These are phyloP conservation scores for Gigaspora rosea DNA, from an alignment of 192 early-diverging fungal genomes.

Conservation along the genomic window DNA sequence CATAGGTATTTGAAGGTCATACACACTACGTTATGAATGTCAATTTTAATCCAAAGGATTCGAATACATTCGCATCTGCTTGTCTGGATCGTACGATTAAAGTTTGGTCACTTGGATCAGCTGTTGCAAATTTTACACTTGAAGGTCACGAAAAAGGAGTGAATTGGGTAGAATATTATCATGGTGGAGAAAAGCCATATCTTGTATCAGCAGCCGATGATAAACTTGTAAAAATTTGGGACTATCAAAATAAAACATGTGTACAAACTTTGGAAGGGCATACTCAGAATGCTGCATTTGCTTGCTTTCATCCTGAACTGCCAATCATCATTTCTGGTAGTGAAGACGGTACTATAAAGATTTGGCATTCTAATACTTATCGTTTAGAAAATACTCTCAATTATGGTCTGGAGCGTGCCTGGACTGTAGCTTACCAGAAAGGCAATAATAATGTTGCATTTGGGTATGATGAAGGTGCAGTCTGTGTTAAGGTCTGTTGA, in stretches of 20 bases:
- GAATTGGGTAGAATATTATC: slow-evolving; percentile 98
- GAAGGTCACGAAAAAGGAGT: slow-evolving; percentile 98
- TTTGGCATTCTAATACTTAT: slow-evolving; percentile 99
- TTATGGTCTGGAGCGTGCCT: slow-evolving; percentile 97
- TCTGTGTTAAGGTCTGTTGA: slow-evolving; percentile 75
- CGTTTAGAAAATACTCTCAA: slow-evolving; percentile 95
- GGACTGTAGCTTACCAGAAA: slow-evolving; percentile 85
- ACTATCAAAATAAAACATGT: slow-evolving; percentile 99
- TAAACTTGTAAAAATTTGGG: slow-evolving; percentile 93
- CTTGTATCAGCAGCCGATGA: slow-evolving; percentile 95
- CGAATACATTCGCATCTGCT: slow-evolving; percentile 98
- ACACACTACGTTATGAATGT: slow-evolving; percentile 97
- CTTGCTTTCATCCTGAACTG: slow-evolving; percentile 91
- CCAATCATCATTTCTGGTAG: slow-evolving; percentile 95
- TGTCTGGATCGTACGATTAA: slow-evolving; percentile 96
- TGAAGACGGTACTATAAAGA: slow-evolving; percentile 91
- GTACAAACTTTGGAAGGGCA: slow-evolving; percentile 99
- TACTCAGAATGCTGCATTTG: slow-evolving; percentile 88
- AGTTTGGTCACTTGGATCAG: slow-evolving; percentile 94
- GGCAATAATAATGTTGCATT: slow-evolving; percentile 92
- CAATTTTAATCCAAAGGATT: slow-evolving; percentile 98
- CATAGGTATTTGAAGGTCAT: slow-evolving; percentile 92
- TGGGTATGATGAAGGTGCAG: slow-evolving; percentile 94
- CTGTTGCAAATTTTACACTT: slow-evolving; percentile 93
- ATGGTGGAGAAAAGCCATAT: slow-evolving; percentile 97